A percentile compares a stretch with the other conserved stretches of the same genome.
Evolutionary conservation across 768 basidiomycete species (phyloP).

Genomic region (Auricularia cornea): DNA sequence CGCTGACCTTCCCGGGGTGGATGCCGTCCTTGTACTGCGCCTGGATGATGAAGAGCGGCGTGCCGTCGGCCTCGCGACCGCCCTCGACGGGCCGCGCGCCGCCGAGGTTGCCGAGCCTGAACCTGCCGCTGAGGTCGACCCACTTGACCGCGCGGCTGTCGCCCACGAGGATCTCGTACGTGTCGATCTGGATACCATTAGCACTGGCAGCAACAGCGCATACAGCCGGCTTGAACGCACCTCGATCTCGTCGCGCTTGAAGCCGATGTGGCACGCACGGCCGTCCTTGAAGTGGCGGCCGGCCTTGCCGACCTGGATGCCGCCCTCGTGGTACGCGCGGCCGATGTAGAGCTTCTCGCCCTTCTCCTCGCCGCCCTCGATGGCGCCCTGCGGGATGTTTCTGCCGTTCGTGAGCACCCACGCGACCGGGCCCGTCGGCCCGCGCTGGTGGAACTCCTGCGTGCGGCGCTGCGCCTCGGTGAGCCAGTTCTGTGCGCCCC

Average conservation of each 20-base stretch:
- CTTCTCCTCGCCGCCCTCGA: slow-evolving; percentile 48
- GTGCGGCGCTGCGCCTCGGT: slow-evolving; percentile 49
- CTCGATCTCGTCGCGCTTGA: slow-evolving; percentile 46
- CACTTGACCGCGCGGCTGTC: slow-evolving; percentile 48
- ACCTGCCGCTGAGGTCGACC: slow-evolving; percentile 40
- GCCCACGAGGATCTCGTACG: slow-evolving; percentile 66
- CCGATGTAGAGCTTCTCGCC: slow-evolving; percentile 47
- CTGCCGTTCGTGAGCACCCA: slow-evolving; percentile 45
- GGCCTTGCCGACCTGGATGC: slow-evolving; percentile 58
- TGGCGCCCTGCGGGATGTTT: slow-evolving; percentile 49
- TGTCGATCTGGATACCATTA: slow-evolving; percentile 35
- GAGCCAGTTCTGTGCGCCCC: slow-evolving; percentile 48
- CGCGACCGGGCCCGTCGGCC: slow-evolving; percentile 39
- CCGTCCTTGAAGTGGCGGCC: slow-evolving; percentile 50
- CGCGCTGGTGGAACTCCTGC: slow-evolving; percentile 35
- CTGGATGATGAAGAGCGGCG: slow-evolving; percentile 50
- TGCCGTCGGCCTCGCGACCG: slow-evolving; percentile 55
- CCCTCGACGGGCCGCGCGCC: slow-evolving; percentile 54
- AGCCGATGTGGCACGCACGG: slow-evolving; percentile 43
- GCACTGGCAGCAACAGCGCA: background rate
- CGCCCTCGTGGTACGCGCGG: slow-evolving; percentile 52
- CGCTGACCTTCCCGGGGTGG: slow-evolving; percentile 59
- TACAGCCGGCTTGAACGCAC: slow-evolving; percentile 30
- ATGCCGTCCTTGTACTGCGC: slow-evolving; percentile 43
- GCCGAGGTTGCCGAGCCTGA: slow-evolving; percentile 38